Conservation (phyloP, 2,329 filamentous ascomycete species). For the Coniochaeta sp. region DNA sequence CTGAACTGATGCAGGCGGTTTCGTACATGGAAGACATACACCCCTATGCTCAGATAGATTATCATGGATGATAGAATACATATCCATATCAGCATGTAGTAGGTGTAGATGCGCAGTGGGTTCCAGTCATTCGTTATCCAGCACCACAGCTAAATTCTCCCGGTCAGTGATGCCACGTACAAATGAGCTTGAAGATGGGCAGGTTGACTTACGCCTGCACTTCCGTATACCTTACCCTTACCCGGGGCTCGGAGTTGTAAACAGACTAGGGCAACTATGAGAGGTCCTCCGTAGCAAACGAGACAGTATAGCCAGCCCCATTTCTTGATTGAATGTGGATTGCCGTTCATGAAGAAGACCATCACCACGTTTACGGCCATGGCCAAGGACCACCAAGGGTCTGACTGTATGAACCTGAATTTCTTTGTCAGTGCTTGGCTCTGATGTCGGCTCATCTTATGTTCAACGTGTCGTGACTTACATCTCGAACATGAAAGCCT, state of each 20-base stretch:
- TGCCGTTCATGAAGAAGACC: slow-evolving; percentile 5
- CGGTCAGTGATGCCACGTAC: neutral
- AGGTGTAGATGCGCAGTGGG: slow-evolving; percentile 7
- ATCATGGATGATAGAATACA: slow-evolving; percentile 8
- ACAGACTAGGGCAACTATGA: slow-evolving; percentile 5
- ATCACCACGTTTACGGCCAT: slow-evolving; percentile 10
- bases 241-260: slow-evolving; percentile 3
- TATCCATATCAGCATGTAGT: slow-evolving; percentile 10
- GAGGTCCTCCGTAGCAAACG: slow-evolving; percentile 8
- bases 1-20: slow-evolving; percentile 1
- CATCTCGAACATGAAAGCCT: slow-evolving; percentile 9
- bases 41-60: slow-evolving; percentile 9
- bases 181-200: neutral
- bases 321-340: slow-evolving; percentile 4
- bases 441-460: neutral
- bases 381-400: slow-evolving; percentile 11
- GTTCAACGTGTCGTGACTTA: neutral
- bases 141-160: slow-evolving; percentile 7
- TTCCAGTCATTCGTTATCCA: slow-evolving; percentile 8
- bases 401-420: slow-evolving; percentile 9
- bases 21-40: slow-evolving; percentile 4
- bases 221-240: slow-evolving; percentile 7
- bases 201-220: slow-evolving; percentile 5
- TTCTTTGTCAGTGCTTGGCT: neutral
- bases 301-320: slow-evolving; percentile 10